phyloP scores from a whole-genome alignment of 192 early-diverging fungal species.

The Chytriomyces confervae region DNA sequence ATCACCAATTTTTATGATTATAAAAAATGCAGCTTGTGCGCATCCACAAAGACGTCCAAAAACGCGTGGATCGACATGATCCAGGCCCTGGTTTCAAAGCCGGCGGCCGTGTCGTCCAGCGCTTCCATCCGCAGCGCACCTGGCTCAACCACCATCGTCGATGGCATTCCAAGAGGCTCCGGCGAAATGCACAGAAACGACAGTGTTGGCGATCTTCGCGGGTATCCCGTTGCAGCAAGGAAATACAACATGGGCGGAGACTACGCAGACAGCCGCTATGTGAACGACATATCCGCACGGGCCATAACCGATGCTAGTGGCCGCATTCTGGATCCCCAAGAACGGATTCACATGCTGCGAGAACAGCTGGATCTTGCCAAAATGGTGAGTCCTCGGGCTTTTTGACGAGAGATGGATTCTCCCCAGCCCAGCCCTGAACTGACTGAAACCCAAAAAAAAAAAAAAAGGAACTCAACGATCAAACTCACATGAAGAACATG shows the following conservation, averaged over 20 bases:
- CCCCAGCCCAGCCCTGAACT: no score
- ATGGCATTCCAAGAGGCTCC: not conserved
- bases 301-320: not conserved
- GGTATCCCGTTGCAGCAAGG: not conserved
- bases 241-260: not conserved
- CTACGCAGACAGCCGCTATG: not conserved
- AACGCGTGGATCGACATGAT: conserved; percentile 25
- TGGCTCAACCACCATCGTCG: no score
- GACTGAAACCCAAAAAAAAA: not conserved
- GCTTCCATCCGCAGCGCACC: no score
- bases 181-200: not conserved
- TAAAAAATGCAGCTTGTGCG: not conserved
- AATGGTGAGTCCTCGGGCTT: not conserved
- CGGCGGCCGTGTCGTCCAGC: not conserved
- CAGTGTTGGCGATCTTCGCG: not conserved
- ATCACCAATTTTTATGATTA: not conserved
- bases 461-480: no score
- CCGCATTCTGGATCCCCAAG: not conserved
- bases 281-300: not conserved
- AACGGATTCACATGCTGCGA: not conserved
- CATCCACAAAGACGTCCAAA: conserved; percentile 3
- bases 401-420: not conserved
- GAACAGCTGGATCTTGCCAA: not conserved
- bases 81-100: not conserved
- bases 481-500: no score